Conservation (phyloP, 106 monocot genomes). For the Triglochin maritima region DNA sequence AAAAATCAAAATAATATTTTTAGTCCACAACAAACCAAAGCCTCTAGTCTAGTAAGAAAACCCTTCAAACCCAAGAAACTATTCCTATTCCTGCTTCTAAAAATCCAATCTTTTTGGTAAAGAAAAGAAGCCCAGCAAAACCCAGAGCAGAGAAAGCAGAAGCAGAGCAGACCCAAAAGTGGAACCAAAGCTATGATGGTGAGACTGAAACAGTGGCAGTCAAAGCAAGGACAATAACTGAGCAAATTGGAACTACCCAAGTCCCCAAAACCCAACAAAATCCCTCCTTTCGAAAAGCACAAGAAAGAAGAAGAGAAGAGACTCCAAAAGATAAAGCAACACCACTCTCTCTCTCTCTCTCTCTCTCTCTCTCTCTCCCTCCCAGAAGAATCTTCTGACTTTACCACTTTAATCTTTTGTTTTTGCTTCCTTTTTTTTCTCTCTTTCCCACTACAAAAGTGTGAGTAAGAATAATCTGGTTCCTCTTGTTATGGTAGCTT, state of each 20-base stretch:
- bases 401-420: neutral
- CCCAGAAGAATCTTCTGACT: conserved; percentile 5
- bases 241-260: neutral
- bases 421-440: neutral
- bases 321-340: neutral
- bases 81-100: no score
- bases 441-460: conserved; percentile 1
- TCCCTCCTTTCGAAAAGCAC: no score
- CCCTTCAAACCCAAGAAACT: no score
- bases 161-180: neutral
- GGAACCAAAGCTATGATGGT: neutral
- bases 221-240: neutral
- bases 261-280: neutral
- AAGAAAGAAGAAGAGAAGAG: neutral
- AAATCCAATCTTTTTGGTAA: no score
- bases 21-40: neutral
- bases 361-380: neutral
- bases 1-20: neutral
- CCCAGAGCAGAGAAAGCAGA: neutral
- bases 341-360: neutral
- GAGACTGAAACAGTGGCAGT: neutral
- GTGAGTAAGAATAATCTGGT: neutral
- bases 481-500: no score
- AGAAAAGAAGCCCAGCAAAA: neutral
- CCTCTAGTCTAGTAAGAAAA: no score